Conservation (phyloP, 306 rosid species). For the Citrullus amarus region DNA sequence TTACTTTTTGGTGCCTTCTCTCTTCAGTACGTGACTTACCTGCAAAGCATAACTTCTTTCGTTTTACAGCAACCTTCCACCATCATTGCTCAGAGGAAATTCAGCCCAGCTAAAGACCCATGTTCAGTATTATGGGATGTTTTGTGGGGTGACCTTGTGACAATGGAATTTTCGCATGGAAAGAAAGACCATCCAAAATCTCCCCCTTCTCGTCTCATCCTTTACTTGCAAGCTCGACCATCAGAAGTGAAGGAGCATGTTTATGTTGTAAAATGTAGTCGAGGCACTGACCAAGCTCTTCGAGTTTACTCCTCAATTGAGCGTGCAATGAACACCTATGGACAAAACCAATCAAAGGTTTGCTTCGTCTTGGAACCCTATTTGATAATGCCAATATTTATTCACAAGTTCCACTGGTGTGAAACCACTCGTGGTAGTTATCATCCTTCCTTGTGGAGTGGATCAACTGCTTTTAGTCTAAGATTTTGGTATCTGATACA, state of each 20-base stretch:
- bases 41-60: slow-evolving; percentile 7
- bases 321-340: slow-evolving; percentile 55
- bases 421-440: neutral
- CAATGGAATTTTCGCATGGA: slow-evolving; percentile 65
- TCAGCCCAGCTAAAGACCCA: slow-evolving; percentile 93
- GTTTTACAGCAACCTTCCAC: slow-evolving; percentile 78
- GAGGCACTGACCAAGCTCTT: slow-evolving; percentile 52
- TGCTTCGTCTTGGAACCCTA: slow-evolving; percentile 11
- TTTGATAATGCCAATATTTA: neutral
- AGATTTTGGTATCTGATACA: slow-evolving; percentile 3
- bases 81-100: slow-evolving; percentile 79
- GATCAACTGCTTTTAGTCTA: neutral
- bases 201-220: slow-evolving; percentile 56
- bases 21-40: neutral
- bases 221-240: slow-evolving; percentile 52
- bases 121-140: slow-evolving; percentile 93
- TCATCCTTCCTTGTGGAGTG: neutral
- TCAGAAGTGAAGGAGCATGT: slow-evolving; percentile 50
- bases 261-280: slow-evolving; percentile 54
- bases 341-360: slow-evolving; percentile 65
- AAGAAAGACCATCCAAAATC: slow-evolving; percentile 64
- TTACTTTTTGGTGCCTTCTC: neutral
- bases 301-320: slow-evolving; percentile 73
- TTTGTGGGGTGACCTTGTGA: slow-evolving; percentile 61
- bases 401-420: neutral